Conservation (phyloP, 495 filamentous ascomycete genomes). For the Halenospora varia region DNA sequence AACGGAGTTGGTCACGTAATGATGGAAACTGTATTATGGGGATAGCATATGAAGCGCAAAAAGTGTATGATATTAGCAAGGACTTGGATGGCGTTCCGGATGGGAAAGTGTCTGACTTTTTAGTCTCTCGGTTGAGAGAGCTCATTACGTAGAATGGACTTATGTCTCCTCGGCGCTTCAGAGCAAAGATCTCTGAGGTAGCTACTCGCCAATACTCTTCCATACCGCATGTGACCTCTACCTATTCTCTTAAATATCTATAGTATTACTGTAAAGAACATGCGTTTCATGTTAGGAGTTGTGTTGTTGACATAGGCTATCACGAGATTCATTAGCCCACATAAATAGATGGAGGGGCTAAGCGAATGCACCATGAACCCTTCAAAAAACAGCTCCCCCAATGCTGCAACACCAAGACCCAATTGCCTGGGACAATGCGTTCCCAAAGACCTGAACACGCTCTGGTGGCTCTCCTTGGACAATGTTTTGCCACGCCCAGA, state of each 20-base stretch:
- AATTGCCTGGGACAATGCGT: conserved; percentile 15
- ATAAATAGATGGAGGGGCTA: no score
- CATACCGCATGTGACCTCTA: not conserved
- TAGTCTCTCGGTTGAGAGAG: not conserved
- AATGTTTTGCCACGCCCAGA: conserved; percentile 21
- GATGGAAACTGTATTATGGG: not conserved
- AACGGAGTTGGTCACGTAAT: conserved; percentile 21
- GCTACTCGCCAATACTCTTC: conserved; percentile 1
- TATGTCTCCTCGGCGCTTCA: conserved; percentile 16
- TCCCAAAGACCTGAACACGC: conserved; percentile 13
- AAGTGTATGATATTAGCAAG: conserved; percentile 2
- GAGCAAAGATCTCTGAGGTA: conserved; percentile 20
- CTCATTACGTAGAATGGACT: conserved; percentile 18
- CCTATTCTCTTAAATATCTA: not conserved
- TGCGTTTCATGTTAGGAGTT: no score
- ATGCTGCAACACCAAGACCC: not conserved
- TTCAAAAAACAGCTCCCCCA: not conserved
- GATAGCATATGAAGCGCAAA: not conserved
- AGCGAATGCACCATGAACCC: conserved; percentile 7
- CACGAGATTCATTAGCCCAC: no score
- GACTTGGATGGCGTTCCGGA: not conserved
- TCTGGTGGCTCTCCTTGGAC: conserved; percentile 20
- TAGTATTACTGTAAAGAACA: no score
- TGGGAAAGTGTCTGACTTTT: not conserved
- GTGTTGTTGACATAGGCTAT: no score